phyloP scores from a whole-genome alignment of 2,329 filamentous ascomycete genomes.

The Sclerotinia trifoliorum region DNA sequence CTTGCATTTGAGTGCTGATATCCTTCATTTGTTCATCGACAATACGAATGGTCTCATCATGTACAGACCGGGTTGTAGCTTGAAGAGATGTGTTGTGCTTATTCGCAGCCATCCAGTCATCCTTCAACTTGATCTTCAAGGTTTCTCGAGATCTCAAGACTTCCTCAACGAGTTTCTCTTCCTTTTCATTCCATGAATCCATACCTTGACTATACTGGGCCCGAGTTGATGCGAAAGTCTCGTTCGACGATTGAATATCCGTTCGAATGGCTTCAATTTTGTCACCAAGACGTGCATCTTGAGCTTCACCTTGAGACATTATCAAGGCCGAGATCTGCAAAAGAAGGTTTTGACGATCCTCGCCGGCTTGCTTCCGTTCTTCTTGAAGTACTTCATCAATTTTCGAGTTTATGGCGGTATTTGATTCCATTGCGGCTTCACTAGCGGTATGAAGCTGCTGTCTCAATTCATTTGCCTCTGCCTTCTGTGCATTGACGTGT shows the following conservation, averaged over 20 bases:
- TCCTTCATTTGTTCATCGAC: conserved; percentile 87
- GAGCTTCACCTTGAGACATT: conserved; percentile 68
- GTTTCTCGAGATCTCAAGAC: conserved; percentile 72
- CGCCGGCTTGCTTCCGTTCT: conserved; percentile 69
- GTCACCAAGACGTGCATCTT: conserved; percentile 67
- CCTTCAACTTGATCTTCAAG: conserved; percentile 78
- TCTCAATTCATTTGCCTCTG: conserved; percentile 71
- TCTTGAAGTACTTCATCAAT: conserved; percentile 71
- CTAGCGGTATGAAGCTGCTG: conserved; percentile 71
- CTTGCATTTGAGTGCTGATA: conserved; percentile 83
- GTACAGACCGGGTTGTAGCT: conserved; percentile 78
- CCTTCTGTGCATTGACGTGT: conserved; percentile 72
- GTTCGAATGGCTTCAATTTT: conserved; percentile 62
- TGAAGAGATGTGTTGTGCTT: conserved; percentile 82
- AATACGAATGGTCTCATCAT: conserved; percentile 84
- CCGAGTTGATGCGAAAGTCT: conserved; percentile 63
- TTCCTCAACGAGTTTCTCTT: conserved; percentile 66
- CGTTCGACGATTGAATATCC: conserved; percentile 63
- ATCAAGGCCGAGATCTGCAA: conserved; percentile 76
- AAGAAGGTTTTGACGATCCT: conserved; percentile 72
- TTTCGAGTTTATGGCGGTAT: conserved; percentile 61
- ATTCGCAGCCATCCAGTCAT: conserved; percentile 79
- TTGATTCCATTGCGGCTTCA: conserved; percentile 65
- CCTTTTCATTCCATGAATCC: conserved; percentile 69
- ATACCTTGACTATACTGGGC: conserved; percentile 68